Base-by-base conservation (phyloP, 73 alveolate genomes). In the Blepharisma stoltei region DNA sequence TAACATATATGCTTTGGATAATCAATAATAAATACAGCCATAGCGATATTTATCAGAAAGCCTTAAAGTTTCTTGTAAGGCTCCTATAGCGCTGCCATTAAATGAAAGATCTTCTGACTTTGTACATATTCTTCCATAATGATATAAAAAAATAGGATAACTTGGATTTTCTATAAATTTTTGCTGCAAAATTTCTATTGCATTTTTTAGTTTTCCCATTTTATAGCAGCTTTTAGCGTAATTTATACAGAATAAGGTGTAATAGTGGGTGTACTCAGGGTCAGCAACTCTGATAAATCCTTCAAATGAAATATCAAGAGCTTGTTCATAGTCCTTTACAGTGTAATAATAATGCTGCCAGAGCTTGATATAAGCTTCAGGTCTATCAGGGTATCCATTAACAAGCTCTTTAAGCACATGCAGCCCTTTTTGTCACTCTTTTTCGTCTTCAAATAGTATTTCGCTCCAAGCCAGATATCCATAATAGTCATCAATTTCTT, bases 401-500 rank as follows among this genome's bases (percentile, higher is more conserved):
- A 77, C 69, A 20, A 87, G 71, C 47, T 87, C 89, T 18, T 67
- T 77, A 11, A 87, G 66, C 41, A 87, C 87, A 11, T 81, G 54
- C 2, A 53, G 73, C 23, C 89, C 90, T 45, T 53, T 54, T 37
- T 80, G 80, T 6, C 84, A 44, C 14, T 70, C 69, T 6, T 55
- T 52, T 7, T 76, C 60, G 21, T 37, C 32, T 14, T 65, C 43
- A 23, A 83, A 27, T 44, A 78, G 82, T 0, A 83, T 54, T 27
- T 87, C 94, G 2, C 90, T 80, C 88, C 89, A 87, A 6, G 94
- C 90, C 18, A 87, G 49, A 71, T 87, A 87, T n/a, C 94, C 94
- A 4, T 67, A 7, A 53, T 82, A 87, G 20, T 49, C 45, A 27
- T 78, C 82, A 2, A 55, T 6, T 46, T 77, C 44, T 65, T 82